Evolutionary conservation across 2,329 filamentous ascomycete species (phyloP), one percentile per base, ranked within the genome.

Genomic region (Emydomyces testavorans): DNA sequence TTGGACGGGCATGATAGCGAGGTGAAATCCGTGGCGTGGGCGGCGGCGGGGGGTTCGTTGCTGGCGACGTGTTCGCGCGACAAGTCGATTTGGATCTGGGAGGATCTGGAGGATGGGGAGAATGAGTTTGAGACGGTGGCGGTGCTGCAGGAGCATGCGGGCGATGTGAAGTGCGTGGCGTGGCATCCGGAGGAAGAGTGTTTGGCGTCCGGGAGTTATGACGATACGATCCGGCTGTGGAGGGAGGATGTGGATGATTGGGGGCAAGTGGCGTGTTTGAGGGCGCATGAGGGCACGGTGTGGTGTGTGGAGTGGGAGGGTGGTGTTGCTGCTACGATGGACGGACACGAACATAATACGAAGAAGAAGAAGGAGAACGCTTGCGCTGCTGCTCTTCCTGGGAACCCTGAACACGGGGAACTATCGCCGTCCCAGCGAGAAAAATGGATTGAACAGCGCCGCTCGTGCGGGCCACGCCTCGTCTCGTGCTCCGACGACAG

Each of bases 11-110:
- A 96, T 63, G 92, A 96, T 60, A 87, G 84, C 20, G 92, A 98
- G 67, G 85, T 98, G 66, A 98, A 98, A 66, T 80, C 77, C 24
- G 79, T 94, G 10, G 77, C 83, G 16, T 71, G 69, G 66, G 67
- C 66, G 0, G 67, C 66, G 0, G 58, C 68, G 2, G 66, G 71
- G 83, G 95, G 71, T 73, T 90, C 53, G 74, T 78, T 87, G 58
- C 75, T 98, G 3, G 92, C 92, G 4, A 95, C 89, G 0, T 95
- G 89, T 66, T 85, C 80, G 46, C 77, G 92, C 41, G 92, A 98
- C 64, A 96, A 96, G 70, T 84, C 79, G 13, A 86, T 96, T 15
- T 98, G 92, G 92, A 86, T 98, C 58, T 98, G 92, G 92, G 92
- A 98, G 67, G 92, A 96, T 63, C 77, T 95, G 46, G 69, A 71